Evolutionary conservation across 306 rosid species (phyloP).

Genomic region (apple (Malus domestica)): DNA sequence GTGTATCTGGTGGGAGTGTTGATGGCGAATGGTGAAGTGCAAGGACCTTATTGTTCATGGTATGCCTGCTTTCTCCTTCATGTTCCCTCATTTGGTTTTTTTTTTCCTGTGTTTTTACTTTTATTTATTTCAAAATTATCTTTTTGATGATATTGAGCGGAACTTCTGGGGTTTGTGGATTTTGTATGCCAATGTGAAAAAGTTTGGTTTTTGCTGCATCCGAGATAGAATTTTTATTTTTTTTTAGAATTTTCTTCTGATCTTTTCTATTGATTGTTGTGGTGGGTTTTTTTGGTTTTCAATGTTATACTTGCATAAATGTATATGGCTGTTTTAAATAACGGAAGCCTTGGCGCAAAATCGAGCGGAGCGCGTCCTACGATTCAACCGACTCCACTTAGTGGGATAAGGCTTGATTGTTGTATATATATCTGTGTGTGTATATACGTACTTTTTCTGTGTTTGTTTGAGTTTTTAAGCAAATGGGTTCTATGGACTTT

Average conservation of each 20-base stretch:
- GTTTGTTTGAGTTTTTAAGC: not conserved
- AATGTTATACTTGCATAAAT: not conserved
- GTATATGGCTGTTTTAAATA: no score
- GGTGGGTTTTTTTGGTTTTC: not conserved
- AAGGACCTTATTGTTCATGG: constrained; percentile 29
- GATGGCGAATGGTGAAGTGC: constrained; percentile 32
- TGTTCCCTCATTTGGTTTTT: constrained; percentile 10
- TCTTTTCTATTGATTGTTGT: not conserved
- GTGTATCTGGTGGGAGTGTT: constrained; percentile 3
- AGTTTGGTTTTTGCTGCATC: not conserved
- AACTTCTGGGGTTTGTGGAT: not conserved
- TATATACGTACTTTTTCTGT: not conserved
- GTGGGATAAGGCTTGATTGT: no score
- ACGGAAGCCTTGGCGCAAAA: no score
- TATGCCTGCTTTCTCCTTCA: constrained; percentile 28
- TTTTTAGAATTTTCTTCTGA: not conserved
- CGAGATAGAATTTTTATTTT: not conserved
- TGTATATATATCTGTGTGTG: no score
- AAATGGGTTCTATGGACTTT: not conserved
- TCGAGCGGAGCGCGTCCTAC: fast-evolving
- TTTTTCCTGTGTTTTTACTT: not conserved
- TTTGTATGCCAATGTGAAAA: not conserved
- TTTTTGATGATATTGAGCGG: not conserved
- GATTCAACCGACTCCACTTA: no score
- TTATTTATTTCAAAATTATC: not conserved